A percentile compares a stretch with the other conserved stretches of the same genome.
Evolutionary conservation across 2,329 filamentous ascomycete genomes (phyloP).

Genomic region (Didymella glomerata): DNA sequence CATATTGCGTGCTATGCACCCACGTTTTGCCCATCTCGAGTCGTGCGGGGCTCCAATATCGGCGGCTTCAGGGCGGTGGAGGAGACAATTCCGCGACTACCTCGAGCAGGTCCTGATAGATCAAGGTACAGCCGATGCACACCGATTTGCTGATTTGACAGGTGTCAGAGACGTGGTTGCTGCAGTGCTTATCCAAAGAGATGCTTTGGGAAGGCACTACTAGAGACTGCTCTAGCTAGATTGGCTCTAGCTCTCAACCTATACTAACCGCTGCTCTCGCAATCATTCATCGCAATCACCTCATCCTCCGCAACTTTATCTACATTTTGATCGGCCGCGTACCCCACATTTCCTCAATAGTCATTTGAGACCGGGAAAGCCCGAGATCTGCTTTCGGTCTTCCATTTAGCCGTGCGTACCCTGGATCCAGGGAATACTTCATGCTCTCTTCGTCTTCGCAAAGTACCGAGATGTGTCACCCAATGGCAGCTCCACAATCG

Average conservation of each 20-base stretch:
- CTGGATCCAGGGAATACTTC: not conserved
- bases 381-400: constrained; percentile 1
- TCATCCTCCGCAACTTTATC: constrained; percentile 9
- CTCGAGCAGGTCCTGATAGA: not conserved
- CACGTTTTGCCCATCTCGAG: constrained; percentile 8
- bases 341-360: no score
- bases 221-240: not conserved
- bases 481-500: constrained; percentile 36
- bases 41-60: not conserved
- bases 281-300: constrained; percentile 16
- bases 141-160: constrained; percentile 15
- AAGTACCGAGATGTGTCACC: constrained; percentile 42
- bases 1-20: constrained; percentile 21
- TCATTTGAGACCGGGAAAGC: not conserved
- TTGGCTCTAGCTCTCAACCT: not conserved
- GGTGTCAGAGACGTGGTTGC: not conserved
- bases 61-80: not conserved
- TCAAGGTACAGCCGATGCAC: not conserved
- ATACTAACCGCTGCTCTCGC: constrained; percentile 5
- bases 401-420: not conserved
- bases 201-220: not conserved
- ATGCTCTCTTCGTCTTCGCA: constrained; percentile 31
- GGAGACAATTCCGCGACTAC: not conserved
- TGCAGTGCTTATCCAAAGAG: not conserved
- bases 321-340: not conserved